These are phyloP conservation scores for Zalerion maritima DNA, from an alignment of 495 filamentous ascomycete genomes.

Conservation along the genomic window DNA sequence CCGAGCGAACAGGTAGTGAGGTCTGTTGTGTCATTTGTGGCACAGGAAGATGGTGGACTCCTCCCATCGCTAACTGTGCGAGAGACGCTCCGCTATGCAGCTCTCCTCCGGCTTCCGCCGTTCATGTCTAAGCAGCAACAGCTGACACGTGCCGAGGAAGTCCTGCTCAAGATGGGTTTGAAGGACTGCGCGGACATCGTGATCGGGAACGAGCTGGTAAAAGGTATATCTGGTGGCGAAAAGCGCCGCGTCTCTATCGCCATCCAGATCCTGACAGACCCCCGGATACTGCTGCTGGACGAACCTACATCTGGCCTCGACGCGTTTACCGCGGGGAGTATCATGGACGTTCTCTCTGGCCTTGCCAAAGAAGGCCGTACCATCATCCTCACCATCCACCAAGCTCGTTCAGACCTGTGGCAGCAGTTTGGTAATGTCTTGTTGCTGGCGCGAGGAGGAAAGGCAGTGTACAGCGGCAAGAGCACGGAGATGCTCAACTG, in stretches of 20 bases:
- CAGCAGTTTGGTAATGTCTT: slow-evolving; percentile 53
- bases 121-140: slow-evolving; percentile 55
- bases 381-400: slow-evolving; percentile 59
- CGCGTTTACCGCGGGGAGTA: slow-evolving; percentile 60
- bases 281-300: slow-evolving; percentile 52
- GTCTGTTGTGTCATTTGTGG: slow-evolving; percentile 60
- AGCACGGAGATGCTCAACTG: slow-evolving; percentile 50
- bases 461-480: slow-evolving; percentile 50
- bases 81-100: slow-evolving; percentile 55
- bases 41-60: slow-evolving; percentile 61
- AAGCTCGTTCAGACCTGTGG: slow-evolving; percentile 60
- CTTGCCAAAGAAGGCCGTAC: slow-evolving; percentile 62
- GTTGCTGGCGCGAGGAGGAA: slow-evolving; percentile 52
- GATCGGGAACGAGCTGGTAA: slow-evolving; percentile 53
- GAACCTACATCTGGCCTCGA: slow-evolving; percentile 66
- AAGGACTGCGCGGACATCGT: slow-evolving; percentile 65
- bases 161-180: slow-evolving; percentile 57
- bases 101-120: slow-evolving; percentile 48
- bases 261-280: slow-evolving; percentile 60
- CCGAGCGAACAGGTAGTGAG: slow-evolving; percentile 49
- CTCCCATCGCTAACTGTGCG: slow-evolving; percentile 60
- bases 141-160: slow-evolving; percentile 48
- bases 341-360: slow-evolving; percentile 52
- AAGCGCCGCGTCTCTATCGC: slow-evolving; percentile 63
- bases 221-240: slow-evolving; percentile 67